Conservation (phyloP, 2,329 filamentous ascomycete species). For the Catunica adiposa region DNA sequence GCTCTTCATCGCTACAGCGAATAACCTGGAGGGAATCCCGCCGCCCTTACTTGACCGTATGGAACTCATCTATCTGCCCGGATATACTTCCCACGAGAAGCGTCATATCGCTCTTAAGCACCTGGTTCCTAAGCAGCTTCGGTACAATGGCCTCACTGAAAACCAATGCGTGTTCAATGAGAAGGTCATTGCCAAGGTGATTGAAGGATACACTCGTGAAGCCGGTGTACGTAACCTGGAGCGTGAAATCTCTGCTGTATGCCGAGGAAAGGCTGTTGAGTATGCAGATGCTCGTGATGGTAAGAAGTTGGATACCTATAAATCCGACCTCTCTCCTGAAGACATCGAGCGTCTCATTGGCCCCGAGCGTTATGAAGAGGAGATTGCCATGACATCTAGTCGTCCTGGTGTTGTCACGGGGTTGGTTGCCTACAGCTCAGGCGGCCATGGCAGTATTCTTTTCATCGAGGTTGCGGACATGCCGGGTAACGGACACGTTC, state of each 20-base stretch:
- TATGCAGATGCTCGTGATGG: constrained; percentile 79
- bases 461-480: constrained; percentile 98
- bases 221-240: constrained; percentile 92
- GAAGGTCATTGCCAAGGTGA: constrained; percentile 84
- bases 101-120: constrained; percentile 84
- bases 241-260: constrained; percentile 86
- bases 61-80: constrained; percentile 86
- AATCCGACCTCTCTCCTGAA: constrained; percentile 52
- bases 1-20: constrained; percentile 92
- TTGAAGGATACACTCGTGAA: constrained; percentile 91
- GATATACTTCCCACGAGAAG: constrained; percentile 95
- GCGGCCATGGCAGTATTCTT: constrained; percentile 85
- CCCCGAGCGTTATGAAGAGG: constrained; percentile 85
- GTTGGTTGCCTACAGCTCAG: constrained; percentile 82
- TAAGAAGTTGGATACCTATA: constrained; percentile 51
- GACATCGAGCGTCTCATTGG: constrained; percentile 86
- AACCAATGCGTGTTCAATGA: constrained; percentile 62
- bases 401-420: constrained; percentile 90
- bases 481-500: constrained; percentile 80
- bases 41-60: constrained; percentile 88
- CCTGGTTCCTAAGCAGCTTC: constrained; percentile 90
- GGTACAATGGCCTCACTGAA: constrained; percentile 65
- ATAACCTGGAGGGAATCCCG: constrained; percentile 86
- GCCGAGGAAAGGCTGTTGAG: constrained; percentile 87
- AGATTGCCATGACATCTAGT: constrained; percentile 65